Evolutionary conservation across 257 asterid species (phyloP), one percentile per base, ranked within the genome.

Genomic region (Anisodus tanguticus): DNA sequence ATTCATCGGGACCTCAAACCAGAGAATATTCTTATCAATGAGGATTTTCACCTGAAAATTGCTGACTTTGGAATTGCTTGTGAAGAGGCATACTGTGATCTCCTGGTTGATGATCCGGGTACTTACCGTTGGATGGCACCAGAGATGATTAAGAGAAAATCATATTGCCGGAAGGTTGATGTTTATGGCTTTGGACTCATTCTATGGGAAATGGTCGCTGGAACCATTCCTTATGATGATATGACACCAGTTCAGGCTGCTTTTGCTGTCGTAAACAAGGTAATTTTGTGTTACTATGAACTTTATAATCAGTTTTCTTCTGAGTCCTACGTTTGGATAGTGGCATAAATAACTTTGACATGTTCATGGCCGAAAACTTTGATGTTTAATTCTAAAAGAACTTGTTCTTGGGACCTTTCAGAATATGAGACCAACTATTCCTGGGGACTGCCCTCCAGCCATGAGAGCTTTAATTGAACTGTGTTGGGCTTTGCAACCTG

Each of bases 111-210:
- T 86, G 97, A 92, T 64, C 95, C 97, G 0, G 98, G 98, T 17
- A 91, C 98, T 58, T 93, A 91, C 69, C 94, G 98, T 39, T 93
- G 97, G 97, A 93, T 93, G 97, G 97, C 97, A n/a, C 97, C 97
- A 0, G 97, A 93, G 88, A 93, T 93, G 95, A 92, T 93, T 69
- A 91, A 88, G 80, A 85, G 91, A 22, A 91, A 91, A 86, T 90
- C 85, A 67, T 91, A 91, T 19, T 91, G 93, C 47, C 81, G 87
- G 80, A 91, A 91, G 83, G 97, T 92, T 5, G 97, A 93, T 83
- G 97, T 92, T 6, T 93, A 93, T 78, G 93, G 95, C 26, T 93
- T 92, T 43, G 97, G 95, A 49, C 94, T 93, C 72, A 90, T 93
- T 82, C 81, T 93, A 55, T 92, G 95, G 93, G 97, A 93, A 88